phyloP scores from a whole-genome alignment of 2,329 filamentous ascomycete species.

The Aspergillus luchuensis region DNA sequence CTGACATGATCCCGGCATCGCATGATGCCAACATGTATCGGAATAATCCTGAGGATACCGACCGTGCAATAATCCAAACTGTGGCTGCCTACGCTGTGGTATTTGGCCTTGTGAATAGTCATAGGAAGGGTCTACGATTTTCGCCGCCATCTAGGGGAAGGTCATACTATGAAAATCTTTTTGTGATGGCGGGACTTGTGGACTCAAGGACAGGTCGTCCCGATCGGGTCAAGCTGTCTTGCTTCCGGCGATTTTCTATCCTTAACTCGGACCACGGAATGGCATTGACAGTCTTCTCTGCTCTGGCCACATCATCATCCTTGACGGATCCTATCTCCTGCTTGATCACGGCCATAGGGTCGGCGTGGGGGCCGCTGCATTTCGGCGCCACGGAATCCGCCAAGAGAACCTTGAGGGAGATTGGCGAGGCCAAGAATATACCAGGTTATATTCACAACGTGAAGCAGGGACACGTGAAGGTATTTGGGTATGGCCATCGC shows the following conservation, averaged over 20 bases:
- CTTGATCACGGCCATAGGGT: conserved; percentile 55
- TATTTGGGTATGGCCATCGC: conserved; percentile 38
- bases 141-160: conserved; percentile 37
- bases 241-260: conserved; percentile 57
- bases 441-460: conserved; percentile 32
- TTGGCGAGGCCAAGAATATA: conserved; percentile 30
- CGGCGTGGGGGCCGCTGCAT: conserved; percentile 60
- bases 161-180: conserved; percentile 59
- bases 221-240: conserved; percentile 49
- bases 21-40: conserved; percentile 28
- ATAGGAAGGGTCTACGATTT: conserved; percentile 26
- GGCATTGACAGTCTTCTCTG: conserved; percentile 59
- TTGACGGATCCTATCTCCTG: conserved; percentile 58
- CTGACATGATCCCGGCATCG: conserved; percentile 25
- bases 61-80: conserved; percentile 28
- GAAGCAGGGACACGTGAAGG: conserved; percentile 28
- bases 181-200: conserved; percentile 57
- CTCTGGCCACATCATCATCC: conserved; percentile 59
- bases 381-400: conserved; percentile 62
- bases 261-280: conserved; percentile 63
- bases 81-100: conserved; percentile 31
- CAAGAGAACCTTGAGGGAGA: conserved; percentile 43
- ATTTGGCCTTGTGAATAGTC: conserved; percentile 29
- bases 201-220: conserved; percentile 52
- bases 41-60: conserved; percentile 19